These are phyloP conservation scores for Pistacia integerrima DNA, from an alignment of 345 rosid genomes.

Conservation along the genomic window DNA sequence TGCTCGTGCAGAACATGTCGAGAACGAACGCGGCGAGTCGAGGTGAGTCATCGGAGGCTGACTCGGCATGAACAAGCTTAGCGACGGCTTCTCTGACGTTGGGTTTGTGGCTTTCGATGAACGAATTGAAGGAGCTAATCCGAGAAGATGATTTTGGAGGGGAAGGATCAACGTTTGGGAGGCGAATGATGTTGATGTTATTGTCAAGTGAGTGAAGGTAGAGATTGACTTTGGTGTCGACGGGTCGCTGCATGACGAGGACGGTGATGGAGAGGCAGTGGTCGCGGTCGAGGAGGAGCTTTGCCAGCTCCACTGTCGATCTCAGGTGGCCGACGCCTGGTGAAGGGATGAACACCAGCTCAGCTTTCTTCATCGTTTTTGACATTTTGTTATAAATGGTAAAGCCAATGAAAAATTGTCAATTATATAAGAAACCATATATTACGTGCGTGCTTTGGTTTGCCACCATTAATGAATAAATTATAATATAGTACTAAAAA, in stretches of 20 bases:
- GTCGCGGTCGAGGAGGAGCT: conserved; percentile 15
- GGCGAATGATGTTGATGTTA: not conserved
- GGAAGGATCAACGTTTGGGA: not conserved
- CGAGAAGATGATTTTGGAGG: not conserved
- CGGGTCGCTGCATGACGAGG: not conserved
- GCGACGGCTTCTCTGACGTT: not conserved
- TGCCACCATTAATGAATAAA: too few species aligned
- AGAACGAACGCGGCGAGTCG: not conserved
- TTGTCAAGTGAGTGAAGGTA: not conserved
- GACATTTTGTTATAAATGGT: too few species aligned
- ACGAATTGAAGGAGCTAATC: not conserved
- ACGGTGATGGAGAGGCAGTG: not conserved
- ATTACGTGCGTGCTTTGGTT: too few species aligned
- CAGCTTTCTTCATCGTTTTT: not conserved
- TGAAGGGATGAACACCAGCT: conserved; percentile 13
- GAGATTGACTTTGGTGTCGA: not conserved
- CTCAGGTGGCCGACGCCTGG: conserved; percentile 17
- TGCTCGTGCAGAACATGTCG: not conserved
- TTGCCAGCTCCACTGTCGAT: conserved; percentile 14
- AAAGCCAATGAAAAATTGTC: not conserved
- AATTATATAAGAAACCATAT: too few species aligned
- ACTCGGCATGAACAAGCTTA: not conserved
- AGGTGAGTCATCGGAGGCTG: not conserved
- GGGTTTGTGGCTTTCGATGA: not conserved
- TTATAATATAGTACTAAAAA: too few species aligned